Base-by-base conservation (phyloP, 2,329 filamentous ascomycete species). In the Fusarium redolens region DNA sequence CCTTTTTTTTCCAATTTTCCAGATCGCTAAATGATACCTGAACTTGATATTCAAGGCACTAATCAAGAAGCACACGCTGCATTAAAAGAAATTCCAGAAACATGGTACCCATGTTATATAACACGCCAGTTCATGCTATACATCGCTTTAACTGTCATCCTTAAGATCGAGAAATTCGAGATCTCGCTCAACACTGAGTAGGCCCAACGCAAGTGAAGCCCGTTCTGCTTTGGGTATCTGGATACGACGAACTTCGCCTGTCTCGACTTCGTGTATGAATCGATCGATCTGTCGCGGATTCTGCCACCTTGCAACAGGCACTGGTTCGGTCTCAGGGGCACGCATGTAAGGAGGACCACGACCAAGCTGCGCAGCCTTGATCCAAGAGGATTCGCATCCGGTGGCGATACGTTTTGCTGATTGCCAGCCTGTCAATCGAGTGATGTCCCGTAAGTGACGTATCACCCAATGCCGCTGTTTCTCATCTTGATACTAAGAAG, bases 361-460 rank as follows among this genome's bases (percentile, higher is more conserved):
- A 1, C 93, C 93, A 75, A 92, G 85, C 69, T 91, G 88, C 7
- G 90, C 92, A 2, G 92, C 91, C 78, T 92, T 93, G 66, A 89
- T 87, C 96, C 96, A 99, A 1, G 91, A 88, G 5, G 91, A 92
- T 81, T 98, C 95, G 80, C 94, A 97, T 3, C 94, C 95, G 54
- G 89, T 87, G 1, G 94, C 94, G 71, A 98, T 96, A 44, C 95
- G 90, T 38, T 90, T 88, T 3, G 94, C 93, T 3, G 92, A 94
- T 76, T 94, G 92, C 93, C 94, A 98, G 1, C 96, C 96, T 0
- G 94, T 97, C 12, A 96, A 86, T 3, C 91, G 89, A 5, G 92
- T 90, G 43, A 97, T 91, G 75, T 94, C 91, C 74, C 91, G 88
- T 61, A 98, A 86, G 33, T 92, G 90, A 38, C 88, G 86, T 71